phyloP scores from a whole-genome alignment of 345 rosid genomes.

The Citrus australasica region DNA sequence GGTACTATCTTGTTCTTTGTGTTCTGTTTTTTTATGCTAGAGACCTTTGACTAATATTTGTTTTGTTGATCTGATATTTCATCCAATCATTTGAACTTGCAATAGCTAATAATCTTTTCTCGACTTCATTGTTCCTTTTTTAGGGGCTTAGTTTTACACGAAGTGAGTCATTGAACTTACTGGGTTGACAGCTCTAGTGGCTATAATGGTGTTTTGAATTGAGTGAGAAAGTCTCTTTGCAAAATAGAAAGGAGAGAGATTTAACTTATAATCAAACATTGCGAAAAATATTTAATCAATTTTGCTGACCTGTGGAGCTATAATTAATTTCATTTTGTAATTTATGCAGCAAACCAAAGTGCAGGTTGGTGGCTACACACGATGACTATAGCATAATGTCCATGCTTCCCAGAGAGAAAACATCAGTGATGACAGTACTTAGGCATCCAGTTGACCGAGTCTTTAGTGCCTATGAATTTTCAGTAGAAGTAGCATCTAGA shows the following conservation, averaged over 20 bases:
- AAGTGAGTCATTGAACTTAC: neutral
- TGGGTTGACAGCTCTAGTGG: neutral
- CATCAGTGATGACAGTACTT: slow-evolving; percentile 87
- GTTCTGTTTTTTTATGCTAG: neutral
- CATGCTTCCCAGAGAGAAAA: slow-evolving; percentile 72
- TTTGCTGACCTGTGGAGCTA: neutral
- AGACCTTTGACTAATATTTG: neutral
- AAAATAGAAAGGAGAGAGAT: neutral
- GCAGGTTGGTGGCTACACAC: slow-evolving; percentile 85
- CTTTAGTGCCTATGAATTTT: slow-evolving; percentile 90
- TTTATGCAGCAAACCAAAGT: slow-evolving; percentile 61
- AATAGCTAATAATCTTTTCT: neutral
- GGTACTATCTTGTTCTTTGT: slow-evolving; percentile 35
- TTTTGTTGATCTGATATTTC: neutral
- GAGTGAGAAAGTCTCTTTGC: neutral
- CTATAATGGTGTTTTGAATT: neutral
- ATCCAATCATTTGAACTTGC: neutral
- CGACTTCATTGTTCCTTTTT: neutral
- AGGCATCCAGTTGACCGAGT: slow-evolving; percentile 88
- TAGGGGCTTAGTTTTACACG: neutral
- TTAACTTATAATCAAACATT: neutral
- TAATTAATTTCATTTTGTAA: slow-evolving; percentile 9
- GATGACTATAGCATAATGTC: slow-evolving; percentile 96
- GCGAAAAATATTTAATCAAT: neutral
- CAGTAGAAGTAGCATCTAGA: slow-evolving; percentile 94